Evolutionary conservation across 441 rosid species (phyloP).

Genomic region (Isatis lusitanica): DNA sequence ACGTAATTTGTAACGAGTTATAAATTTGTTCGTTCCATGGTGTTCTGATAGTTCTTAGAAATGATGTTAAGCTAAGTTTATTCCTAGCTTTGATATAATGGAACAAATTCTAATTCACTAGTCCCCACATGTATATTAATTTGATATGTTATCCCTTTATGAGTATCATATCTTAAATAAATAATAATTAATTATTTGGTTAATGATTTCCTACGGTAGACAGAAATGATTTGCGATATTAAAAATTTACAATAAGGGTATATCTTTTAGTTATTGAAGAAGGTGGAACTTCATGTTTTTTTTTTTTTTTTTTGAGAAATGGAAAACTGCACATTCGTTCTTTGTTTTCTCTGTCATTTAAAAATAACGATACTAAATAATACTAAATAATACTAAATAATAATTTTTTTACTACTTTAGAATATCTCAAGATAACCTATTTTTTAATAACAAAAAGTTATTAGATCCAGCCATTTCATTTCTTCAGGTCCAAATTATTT

Average conservation of each 20-base stretch:
- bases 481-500: neutral
- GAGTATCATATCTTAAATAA: slow-evolving; percentile 4
- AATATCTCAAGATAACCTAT: neutral
- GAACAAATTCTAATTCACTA: slow-evolving; percentile 15
- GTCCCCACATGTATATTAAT: neutral
- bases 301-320: neutral
- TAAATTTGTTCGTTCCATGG: neutral
- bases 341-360: neutral
- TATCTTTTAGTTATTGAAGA: neutral
- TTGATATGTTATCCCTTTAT: neutral
- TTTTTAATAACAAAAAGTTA: too few species aligned
- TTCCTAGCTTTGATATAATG: slow-evolving; percentile 10
- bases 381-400: too few species aligned
- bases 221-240: neutral
- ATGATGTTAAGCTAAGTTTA: slow-evolving; percentile 9
- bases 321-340: neutral
- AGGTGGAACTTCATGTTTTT: too few species aligned
- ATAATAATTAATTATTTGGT: neutral
- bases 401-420: neutral
- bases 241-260: neutral
- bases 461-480: neutral
- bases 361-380: too few species aligned
- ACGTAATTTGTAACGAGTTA: neutral
- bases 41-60: neutral
- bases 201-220: too few species aligned